phyloP scores from a whole-genome alignment of 352 stramenopile species.

The Thraustotheca clavata region DNA sequence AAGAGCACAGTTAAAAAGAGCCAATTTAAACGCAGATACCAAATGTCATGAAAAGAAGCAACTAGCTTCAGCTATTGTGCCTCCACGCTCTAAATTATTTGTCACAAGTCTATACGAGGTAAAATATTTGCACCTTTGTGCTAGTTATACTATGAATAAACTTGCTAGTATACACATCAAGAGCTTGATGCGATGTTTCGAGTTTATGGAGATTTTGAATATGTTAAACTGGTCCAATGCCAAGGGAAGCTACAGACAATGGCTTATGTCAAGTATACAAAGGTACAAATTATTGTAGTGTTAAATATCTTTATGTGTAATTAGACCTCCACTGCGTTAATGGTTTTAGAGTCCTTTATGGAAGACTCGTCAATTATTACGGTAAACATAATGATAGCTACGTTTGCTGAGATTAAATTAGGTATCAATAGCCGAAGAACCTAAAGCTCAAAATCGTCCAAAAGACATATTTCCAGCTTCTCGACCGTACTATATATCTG shows the following conservation, averaged over 20 bases:
- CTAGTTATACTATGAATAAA: neutral
- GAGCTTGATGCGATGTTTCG: constrained; percentile 76
- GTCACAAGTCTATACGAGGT: constrained; percentile 21
- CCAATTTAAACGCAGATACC: neutral
- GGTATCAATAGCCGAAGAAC: neutral
- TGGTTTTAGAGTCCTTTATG: constrained; percentile 48
- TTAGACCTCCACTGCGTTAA: constrained; percentile 37
- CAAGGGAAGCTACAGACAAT: constrained; percentile 81
- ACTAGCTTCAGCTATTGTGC: neutral
- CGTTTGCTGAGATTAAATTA: neutral
- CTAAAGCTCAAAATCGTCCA: neutral
- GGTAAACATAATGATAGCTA: constrained; percentile 23
- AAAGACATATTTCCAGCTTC: neutral
- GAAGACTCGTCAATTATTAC: constrained; percentile 46
- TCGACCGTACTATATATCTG: no score
- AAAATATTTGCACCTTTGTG: neutral
- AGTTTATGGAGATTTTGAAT: constrained; percentile 68
- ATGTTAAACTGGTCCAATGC: constrained; percentile 52
- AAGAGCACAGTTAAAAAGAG: neutral
- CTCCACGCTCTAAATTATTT: constrained; percentile 10
- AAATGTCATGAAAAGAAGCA: neutral
- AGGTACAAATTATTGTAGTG: constrained; percentile 30
- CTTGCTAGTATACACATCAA: constrained; percentile 58
- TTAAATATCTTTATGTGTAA: neutral
- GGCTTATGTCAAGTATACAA: constrained; percentile 68